These are phyloP conservation scores for Termitomyces sp. DNA, from an alignment of 768 basidiomycete species.

Conservation along the genomic window DNA sequence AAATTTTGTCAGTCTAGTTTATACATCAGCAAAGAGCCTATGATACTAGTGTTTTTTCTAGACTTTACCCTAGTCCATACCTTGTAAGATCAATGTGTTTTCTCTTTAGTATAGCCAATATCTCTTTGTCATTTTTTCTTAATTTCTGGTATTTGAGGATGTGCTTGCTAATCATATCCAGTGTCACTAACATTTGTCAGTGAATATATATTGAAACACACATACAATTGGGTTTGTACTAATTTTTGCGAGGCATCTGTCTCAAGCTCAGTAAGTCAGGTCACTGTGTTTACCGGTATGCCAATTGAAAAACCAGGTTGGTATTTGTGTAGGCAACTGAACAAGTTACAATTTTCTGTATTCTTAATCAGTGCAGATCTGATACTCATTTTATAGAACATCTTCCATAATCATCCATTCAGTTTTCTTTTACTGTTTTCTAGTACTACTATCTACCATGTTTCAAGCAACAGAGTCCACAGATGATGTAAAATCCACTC, in stretches of 20 bases:
- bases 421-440: no score
- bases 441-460: not conserved
- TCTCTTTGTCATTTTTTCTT: constrained; percentile 19
- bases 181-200: not conserved
- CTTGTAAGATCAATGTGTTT: constrained; percentile 17
- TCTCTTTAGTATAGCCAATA: constrained; percentile 12
- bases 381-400: no score
- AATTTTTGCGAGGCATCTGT: not conserved
- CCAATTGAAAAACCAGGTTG: no score
- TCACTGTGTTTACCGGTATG: no score
- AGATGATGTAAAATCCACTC: not conserved
- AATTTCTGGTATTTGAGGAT: constrained; percentile 17
- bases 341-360: no score
- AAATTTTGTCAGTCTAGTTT: constrained; percentile 8
- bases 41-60: no score
- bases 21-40: no score
- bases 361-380: not conserved
- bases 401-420: no score
- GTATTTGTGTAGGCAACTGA: no score
- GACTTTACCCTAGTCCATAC: constrained; percentile 19
- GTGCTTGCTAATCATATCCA: not conserved
- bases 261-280: no score
- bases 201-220: not conserved
- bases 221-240: not conserved
- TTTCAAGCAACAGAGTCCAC: not conserved